Conservation (phyloP, 768 basidiomycete genomes). For the Lactarius deliciosus region DNA sequence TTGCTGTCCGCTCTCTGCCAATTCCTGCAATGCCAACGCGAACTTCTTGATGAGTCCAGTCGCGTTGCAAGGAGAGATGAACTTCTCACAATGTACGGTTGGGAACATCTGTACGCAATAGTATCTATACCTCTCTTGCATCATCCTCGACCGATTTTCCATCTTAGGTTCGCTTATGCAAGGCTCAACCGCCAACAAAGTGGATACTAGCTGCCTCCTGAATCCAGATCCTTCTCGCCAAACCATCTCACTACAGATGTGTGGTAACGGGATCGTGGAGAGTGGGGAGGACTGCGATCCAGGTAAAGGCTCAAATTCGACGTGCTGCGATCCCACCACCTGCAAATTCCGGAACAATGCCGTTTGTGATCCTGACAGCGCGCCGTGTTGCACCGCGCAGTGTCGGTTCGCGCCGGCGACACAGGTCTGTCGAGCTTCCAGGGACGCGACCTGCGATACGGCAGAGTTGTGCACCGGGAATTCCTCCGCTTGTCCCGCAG, state of each 20-base stretch:
- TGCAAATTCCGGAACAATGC: conserved; percentile 75
- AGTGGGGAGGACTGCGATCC: conserved; percentile 88
- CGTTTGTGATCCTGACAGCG: conserved; percentile 75
- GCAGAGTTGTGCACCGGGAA: conserved; percentile 76
- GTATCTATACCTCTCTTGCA: conserved; percentile 11
- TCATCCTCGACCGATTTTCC: conserved; percentile 1
- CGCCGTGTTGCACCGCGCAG: conserved; percentile 67
- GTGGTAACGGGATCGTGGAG: conserved; percentile 83
- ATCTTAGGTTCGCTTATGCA: conserved; percentile 61
- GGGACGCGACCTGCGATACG: conserved; percentile 66
- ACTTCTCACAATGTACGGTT: conserved; percentile 75
- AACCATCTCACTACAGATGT: conserved; percentile 67
- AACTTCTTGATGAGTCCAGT: conserved; percentile 85
- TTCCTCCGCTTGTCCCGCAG: conserved; percentile 68
- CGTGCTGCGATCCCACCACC: conserved; percentile 71
- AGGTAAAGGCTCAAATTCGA: conserved; percentile 53
- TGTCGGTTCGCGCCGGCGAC: conserved; percentile 69
- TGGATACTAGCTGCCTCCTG: conserved; percentile 68
- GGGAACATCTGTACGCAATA: conserved; percentile 76
- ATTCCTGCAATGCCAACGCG: conserved; percentile 60
- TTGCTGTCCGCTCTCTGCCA: conserved; percentile 70
- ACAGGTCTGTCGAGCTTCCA: conserved; percentile 68
- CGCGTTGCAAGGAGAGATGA: conserved; percentile 57
- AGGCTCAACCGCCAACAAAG: conserved; percentile 41
- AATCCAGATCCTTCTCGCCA: conserved; percentile 45